phyloP scores from a whole-genome alignment of 1,284 basidiomycete genomes.

The Gymnopus androsaceus region DNA sequence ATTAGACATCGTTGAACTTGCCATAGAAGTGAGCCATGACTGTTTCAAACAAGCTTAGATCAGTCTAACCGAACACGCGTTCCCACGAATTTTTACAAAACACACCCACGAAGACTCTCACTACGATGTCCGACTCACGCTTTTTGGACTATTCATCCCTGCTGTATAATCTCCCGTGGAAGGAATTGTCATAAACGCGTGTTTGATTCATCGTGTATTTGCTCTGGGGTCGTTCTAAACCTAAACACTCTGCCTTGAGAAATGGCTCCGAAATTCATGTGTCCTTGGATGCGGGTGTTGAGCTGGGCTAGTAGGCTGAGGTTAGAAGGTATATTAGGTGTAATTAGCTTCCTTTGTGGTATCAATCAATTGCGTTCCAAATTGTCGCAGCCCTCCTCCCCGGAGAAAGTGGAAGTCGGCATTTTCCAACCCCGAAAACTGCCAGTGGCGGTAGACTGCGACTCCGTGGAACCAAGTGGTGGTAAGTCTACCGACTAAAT shows the following conservation, averaged over 20 bases:
- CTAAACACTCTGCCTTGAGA: no score
- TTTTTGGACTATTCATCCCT: slow-evolving; percentile 21
- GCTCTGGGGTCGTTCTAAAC: no score
- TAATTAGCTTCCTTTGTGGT: no score
- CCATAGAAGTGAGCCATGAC: no score
- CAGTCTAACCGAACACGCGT: not conserved
- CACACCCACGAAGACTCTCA: not conserved
- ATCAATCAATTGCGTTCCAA: slow-evolving; percentile 87
- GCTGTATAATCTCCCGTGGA: slow-evolving; percentile 14
- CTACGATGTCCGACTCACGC: slow-evolving; percentile 13
- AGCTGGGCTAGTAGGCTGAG: slow-evolving; percentile 65
- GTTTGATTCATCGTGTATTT: no score
- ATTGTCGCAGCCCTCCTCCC: slow-evolving; percentile 79
- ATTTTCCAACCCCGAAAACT: slow-evolving; percentile 89
- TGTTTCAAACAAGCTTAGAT: not conserved
- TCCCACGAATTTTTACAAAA: not conserved
- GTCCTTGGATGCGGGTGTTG: slow-evolving; percentile 85
- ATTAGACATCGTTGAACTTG: no score
- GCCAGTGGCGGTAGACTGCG: slow-evolving; percentile 84
- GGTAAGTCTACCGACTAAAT: slow-evolving; percentile 53
- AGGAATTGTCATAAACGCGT: no score
- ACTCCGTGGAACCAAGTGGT: slow-evolving; percentile 83
- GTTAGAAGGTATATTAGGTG: no score
- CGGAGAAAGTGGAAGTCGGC: no score
- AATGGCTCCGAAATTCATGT: slow-evolving; percentile 89